Conservation (phyloP, 2,329 filamentous ascomycete species). For the Purpureocillium takamizusanense region DNA sequence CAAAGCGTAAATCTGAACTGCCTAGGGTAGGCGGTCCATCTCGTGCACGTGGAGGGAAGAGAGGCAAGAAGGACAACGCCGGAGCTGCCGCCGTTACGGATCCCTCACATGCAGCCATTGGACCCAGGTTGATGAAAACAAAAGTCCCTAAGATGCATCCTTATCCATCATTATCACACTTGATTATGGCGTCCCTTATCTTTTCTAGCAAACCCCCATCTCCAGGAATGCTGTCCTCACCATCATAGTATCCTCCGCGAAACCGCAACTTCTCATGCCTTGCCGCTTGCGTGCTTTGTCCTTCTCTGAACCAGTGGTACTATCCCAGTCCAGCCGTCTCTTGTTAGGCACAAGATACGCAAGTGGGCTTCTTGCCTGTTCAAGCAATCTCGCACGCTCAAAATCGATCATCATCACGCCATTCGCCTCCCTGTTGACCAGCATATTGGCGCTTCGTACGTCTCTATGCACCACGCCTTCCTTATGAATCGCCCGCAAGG, state of each 20-base stretch:
- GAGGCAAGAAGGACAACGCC: too few relatives aligned
- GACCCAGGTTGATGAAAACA: too few relatives aligned
- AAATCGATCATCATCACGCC: slow-evolving; percentile 22
- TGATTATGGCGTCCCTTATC: too few relatives aligned
- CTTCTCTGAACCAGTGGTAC: neutral
- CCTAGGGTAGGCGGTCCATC: neutral
- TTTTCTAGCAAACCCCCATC: too few relatives aligned
- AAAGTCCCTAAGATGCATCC: too few relatives aligned
- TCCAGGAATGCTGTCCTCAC: too few relatives aligned
- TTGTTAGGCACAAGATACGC: slow-evolving; percentile 15
- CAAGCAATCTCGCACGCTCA: slow-evolving; percentile 14
- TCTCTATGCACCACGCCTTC: slow-evolving; percentile 18
- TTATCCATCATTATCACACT: too few relatives aligned
- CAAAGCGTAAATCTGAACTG: neutral
- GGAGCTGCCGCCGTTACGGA: neutral
- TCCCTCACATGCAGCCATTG: neutral
- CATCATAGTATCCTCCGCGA: too few relatives aligned
- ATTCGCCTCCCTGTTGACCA: slow-evolving; percentile 13
- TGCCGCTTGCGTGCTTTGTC: too few relatives aligned
- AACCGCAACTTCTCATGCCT: too few relatives aligned
- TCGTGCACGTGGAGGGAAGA: neutral
- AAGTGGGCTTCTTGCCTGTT: slow-evolving; percentile 8
- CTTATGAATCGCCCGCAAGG: slow-evolving; percentile 13
- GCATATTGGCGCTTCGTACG: slow-evolving; percentile 14
- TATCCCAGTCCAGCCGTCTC: slow-evolving; percentile 1